Conservation (phyloP, 2,329 filamentous ascomycete species). For the Fusarium sp. region DNA sequence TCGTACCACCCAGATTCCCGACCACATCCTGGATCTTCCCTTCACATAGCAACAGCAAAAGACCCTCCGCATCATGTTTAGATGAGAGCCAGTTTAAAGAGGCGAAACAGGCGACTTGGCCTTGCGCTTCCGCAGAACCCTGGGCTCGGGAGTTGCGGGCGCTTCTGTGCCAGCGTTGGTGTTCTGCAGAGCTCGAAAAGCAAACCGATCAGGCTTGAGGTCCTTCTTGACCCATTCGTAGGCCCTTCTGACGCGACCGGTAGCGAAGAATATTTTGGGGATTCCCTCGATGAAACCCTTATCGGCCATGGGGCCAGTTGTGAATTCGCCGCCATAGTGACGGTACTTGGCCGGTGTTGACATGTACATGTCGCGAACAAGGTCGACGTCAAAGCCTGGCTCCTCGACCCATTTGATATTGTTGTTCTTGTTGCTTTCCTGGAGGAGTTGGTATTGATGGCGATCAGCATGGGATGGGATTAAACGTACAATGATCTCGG, state of each 20-base stretch:
- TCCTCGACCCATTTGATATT: background rate
- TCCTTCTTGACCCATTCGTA: constrained; percentile 15
- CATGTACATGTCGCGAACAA: constrained; percentile 15
- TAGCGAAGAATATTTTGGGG: background rate
- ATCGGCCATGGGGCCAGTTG: constrained; percentile 7
- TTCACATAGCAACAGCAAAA: background rate
- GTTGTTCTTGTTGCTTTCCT: constrained; percentile 6
- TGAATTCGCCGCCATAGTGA: constrained; percentile 1
- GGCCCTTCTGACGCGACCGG: constrained; percentile 11
- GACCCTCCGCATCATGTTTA: background rate
- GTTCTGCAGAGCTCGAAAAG: background rate
- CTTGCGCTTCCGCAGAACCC: background rate
- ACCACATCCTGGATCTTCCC: background rate
- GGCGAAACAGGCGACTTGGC: background rate
- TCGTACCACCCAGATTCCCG: background rate
- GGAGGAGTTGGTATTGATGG: background rate
- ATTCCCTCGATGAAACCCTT: constrained; percentile 8
- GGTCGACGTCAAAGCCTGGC: background rate
- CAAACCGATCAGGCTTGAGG: background rate
- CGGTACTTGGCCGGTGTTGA: constrained; percentile 18
- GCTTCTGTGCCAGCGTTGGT: background rate
- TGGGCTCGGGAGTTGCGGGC: background rate
- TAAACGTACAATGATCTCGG: background rate
- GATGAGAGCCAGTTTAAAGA: fast-evolving
- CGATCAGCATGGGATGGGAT: fast-evolving